Conservation (phyloP, 2,329 filamentous ascomycete species). For the Septoria petroselini region DNA sequence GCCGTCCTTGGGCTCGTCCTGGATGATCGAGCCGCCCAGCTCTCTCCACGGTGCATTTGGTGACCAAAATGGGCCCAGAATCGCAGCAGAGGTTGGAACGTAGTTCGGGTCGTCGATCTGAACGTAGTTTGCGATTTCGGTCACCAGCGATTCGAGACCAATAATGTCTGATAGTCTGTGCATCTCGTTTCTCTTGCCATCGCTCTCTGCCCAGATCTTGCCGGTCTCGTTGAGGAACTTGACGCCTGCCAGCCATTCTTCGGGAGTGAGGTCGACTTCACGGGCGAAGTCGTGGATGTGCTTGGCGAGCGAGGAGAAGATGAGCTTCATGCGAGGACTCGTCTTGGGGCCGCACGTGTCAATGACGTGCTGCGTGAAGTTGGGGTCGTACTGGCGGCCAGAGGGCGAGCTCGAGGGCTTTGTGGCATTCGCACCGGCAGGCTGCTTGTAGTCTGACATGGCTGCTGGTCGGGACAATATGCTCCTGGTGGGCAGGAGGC, state of each 20-base stretch:
- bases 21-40: slow-evolving; percentile 64
- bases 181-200: slow-evolving; percentile 68
- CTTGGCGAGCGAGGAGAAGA: slow-evolving; percentile 62
- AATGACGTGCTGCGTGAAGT: slow-evolving; percentile 71
- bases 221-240: slow-evolving; percentile 73
- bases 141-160: slow-evolving; percentile 67
- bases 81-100: slow-evolving; percentile 69
- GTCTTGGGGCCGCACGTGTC: slow-evolving; percentile 70
- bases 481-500: background rate
- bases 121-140: slow-evolving; percentile 62
- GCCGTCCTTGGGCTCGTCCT: slow-evolving; percentile 58
- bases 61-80: slow-evolving; percentile 76
- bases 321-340: slow-evolving; percentile 60
- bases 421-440: slow-evolving; percentile 3
- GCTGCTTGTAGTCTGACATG: slow-evolving; percentile 11
- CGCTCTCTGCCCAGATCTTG: slow-evolving; percentile 56
- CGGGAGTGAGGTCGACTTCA: slow-evolving; percentile 71
- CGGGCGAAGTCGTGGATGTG: slow-evolving; percentile 77
- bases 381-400: slow-evolving; percentile 62
- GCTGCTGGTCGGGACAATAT: slow-evolving; percentile 1
- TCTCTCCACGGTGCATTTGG: slow-evolving; percentile 68
- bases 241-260: slow-evolving; percentile 74
- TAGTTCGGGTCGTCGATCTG: slow-evolving; percentile 60
- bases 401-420: slow-evolving; percentile 9
- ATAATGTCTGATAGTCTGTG: slow-evolving; percentile 71